These are phyloP conservation scores for Leccinum subatratum DNA, from an alignment of 1,284 basidiomycete species.

Conservation along the genomic window DNA sequence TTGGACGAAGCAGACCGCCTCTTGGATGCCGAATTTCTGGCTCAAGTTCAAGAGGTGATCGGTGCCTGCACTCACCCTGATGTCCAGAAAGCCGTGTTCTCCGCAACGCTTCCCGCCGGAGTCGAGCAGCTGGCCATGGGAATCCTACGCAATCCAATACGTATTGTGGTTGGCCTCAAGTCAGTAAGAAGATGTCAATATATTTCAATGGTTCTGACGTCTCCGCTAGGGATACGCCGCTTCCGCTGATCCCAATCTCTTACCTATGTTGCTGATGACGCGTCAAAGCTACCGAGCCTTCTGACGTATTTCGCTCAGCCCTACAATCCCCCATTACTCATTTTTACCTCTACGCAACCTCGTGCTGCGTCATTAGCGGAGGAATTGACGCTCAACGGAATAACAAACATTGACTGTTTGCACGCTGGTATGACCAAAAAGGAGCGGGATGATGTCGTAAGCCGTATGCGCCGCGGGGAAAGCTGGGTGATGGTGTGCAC, in stretches of 20 bases:
- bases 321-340: constrained; percentile 86
- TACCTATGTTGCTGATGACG: constrained; percentile 88
- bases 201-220: constrained; percentile 5
- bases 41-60: constrained; percentile 86
- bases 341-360: constrained; percentile 92
- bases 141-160: constrained; percentile 78
- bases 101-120: constrained; percentile 87
- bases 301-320: constrained; percentile 76
- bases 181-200: constrained; percentile 32
- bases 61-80: constrained; percentile 71
- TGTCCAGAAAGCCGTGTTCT: constrained; percentile 87
- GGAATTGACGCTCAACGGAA: constrained; percentile 77
- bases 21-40: constrained; percentile 82
- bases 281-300: constrained; percentile 86
- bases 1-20: constrained; percentile 92
- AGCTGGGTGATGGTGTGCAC: constrained; percentile 93
- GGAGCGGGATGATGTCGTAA: constrained; percentile 82
- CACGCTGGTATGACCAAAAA: constrained; percentile 86
- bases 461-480: constrained; percentile 80
- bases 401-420: constrained; percentile 86
- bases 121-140: constrained; percentile 84
- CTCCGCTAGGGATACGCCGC: constrained; percentile 75
- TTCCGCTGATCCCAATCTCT: constrained; percentile 82
- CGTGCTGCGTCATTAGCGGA: constrained; percentile 87
- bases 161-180: constrained; percentile 94